Evolutionary conservation across 495 filamentous ascomycete genomes (phyloP).

Genomic region (Aspergillus diversus): DNA sequence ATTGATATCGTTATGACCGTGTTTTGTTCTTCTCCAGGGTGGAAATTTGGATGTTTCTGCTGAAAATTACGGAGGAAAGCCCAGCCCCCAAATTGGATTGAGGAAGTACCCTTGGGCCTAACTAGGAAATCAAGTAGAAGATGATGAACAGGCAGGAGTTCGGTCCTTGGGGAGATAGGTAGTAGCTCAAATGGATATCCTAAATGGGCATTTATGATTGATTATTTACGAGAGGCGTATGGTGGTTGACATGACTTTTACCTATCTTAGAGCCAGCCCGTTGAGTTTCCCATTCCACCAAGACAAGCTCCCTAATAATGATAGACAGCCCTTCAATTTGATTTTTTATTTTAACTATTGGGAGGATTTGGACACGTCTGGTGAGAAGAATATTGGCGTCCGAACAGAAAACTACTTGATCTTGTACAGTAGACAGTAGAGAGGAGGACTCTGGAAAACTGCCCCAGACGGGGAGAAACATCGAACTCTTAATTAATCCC

Average conservation of each 20-base stretch:
- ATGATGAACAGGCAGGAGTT: constrained; percentile 1
- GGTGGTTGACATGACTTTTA: background rate
- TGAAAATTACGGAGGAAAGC: background rate
- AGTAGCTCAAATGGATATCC: background rate
- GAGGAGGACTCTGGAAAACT: background rate
- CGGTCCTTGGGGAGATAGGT: background rate
- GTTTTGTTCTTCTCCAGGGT: background rate
- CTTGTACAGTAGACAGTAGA: background rate
- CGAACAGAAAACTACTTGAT: too few relatives aligned
- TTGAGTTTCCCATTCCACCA: background rate
- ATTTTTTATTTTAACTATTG: constrained; percentile 1
- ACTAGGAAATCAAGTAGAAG: background rate
- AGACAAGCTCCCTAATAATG: too few relatives aligned
- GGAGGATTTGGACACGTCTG: constrained; percentile 8
- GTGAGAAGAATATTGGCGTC: background rate
- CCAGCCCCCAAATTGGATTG: background rate
- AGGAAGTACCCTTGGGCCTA: background rate
- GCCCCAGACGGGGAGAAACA: background rate
- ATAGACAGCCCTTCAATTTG: constrained; percentile 1
- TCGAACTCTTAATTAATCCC: background rate
- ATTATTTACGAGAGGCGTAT: constrained; percentile 1
- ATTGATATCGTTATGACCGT: too few relatives aligned
- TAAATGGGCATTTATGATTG: background rate
- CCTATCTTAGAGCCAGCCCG: constrained; percentile 5
- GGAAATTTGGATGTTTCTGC: background rate